Conservation (phyloP, 305 asterid species). For the Fraxinus paxiana region DNA sequence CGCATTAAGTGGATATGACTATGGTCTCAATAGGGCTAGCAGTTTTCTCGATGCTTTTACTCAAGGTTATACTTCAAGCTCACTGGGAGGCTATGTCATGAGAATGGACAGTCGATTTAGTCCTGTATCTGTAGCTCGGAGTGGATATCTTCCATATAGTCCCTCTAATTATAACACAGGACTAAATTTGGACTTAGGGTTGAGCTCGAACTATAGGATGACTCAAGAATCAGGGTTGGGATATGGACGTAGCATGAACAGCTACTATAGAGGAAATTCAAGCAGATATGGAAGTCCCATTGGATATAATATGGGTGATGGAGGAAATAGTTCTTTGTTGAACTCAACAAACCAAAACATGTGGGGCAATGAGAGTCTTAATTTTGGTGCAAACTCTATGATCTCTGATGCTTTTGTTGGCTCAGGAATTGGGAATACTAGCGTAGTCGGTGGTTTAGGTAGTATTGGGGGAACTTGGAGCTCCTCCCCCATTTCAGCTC, state of each 20-base stretch:
- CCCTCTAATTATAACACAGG: slow-evolving; percentile 38
- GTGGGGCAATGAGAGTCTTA: slow-evolving; percentile 39
- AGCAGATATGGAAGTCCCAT: slow-evolving; percentile 31
- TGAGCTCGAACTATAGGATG: slow-evolving; percentile 35
- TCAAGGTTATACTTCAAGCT: slow-evolving; percentile 47
- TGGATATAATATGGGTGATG: slow-evolving; percentile 24
- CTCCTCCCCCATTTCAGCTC: slow-evolving; percentile 42
- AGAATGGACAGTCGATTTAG: slow-evolving; percentile 63
- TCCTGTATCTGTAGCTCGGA: slow-evolving; percentile 51
- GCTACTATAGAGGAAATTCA: slow-evolving; percentile 38
- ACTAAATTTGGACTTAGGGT: slow-evolving; percentile 37
- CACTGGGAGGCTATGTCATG: slow-evolving; percentile 49
- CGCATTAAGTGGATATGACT: slow-evolving; percentile 45
- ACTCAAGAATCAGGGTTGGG: slow-evolving; percentile 37
- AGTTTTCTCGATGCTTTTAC: slow-evolving; percentile 47
- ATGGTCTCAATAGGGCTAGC: slow-evolving; percentile 55
- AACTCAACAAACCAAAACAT: slow-evolving; percentile 24
- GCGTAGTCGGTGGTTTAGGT: slow-evolving; percentile 47
- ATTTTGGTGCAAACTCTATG: slow-evolving; percentile 34
- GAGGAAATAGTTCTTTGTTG: slow-evolving; percentile 30
- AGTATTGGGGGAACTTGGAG: slow-evolving; percentile 68
- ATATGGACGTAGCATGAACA: slow-evolving; percentile 39
- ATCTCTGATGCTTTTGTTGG: slow-evolving; percentile 39
- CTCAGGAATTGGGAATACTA: slow-evolving; percentile 41
- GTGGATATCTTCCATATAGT: slow-evolving; percentile 46